phyloP scores from a whole-genome alignment of 768 basidiomycete species.

The Calocera viscosa region DNA sequence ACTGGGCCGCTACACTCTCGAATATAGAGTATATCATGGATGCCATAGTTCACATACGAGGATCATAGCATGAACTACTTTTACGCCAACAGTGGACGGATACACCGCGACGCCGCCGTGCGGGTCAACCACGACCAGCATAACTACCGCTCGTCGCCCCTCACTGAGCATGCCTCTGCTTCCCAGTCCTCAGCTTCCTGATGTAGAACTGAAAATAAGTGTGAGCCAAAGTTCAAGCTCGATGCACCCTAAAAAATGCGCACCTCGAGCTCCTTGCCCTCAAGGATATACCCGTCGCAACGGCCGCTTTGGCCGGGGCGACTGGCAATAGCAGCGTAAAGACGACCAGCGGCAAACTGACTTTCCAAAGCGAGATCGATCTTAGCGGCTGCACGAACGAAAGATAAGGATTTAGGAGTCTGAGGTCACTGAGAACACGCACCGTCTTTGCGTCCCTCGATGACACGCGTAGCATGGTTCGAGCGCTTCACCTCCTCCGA shows the following conservation, averaged over 20 bases:
- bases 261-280: constrained; percentile 98
- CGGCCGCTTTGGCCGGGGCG: constrained; percentile 96
- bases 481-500: constrained; percentile 63
- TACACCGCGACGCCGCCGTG: neutral
- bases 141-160: constrained; percentile 24
- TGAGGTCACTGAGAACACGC: constrained; percentile 15
- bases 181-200: constrained; percentile 82
- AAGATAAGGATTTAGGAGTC: neutral
- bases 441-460: constrained; percentile 90
- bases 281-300: constrained; percentile 91
- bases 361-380: constrained; percentile 77
- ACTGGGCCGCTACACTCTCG: neutral
- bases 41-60: neutral
- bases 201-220: constrained; percentile 63
- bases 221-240: constrained; percentile 19
- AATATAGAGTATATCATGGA: neutral
- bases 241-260: constrained; percentile 18
- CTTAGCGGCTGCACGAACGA: constrained; percentile 62
- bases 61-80: constrained; percentile 2
- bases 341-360: constrained; percentile 88
- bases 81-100: neutral
- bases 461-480: constrained; percentile 73
- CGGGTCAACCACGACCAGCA: neutral
- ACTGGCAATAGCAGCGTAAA: constrained; percentile 86
- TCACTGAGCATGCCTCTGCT: constrained; percentile 92